Conservation (phyloP, 2,329 filamentous ascomycete species). For the Fusarium temperatum region DNA sequence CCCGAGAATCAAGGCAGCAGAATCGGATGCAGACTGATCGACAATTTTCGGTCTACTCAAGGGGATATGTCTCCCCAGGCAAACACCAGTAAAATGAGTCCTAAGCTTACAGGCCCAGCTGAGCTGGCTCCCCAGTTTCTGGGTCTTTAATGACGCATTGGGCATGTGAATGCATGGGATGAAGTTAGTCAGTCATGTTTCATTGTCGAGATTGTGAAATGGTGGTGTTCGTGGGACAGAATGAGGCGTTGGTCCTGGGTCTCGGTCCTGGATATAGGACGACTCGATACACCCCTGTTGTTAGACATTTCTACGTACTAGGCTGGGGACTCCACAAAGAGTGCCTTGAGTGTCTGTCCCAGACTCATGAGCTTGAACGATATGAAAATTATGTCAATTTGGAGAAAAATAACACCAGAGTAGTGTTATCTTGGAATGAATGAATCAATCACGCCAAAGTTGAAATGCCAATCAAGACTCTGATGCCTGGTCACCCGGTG, state of each 20-base stretch:
- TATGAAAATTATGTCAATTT: not conserved
- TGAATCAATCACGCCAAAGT: not conserved
- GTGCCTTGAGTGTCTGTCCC: conserved; percentile 15
- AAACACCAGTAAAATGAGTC: conserved; percentile 8
- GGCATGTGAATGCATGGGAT: not conserved
- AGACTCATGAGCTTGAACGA: not conserved
- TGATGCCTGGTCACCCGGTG: not conserved
- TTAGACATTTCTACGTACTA: conserved; percentile 9
- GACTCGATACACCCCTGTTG: conserved; percentile 3
- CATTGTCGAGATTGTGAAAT: not conserved
- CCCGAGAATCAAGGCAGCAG: conserved; percentile 23
- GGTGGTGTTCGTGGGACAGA: conserved; percentile 19
- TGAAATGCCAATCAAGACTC: not conserved
- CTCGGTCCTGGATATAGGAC: conserved; percentile 12
- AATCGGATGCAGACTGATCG: conserved; percentile 11
- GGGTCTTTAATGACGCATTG: conserved; percentile 12
- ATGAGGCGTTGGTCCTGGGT: conserved; percentile 9
- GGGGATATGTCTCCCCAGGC: not conserved
- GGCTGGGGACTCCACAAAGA: conserved; percentile 22
- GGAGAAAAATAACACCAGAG: not conserved
- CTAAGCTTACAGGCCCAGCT: conserved; percentile 2
- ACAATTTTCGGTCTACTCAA: conserved; percentile 11
- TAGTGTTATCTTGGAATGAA: not conserved
- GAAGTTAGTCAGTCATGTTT: not conserved
- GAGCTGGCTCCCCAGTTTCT: conserved; percentile 1